Evolutionary conservation across 202 grass and related monocot genomes (phyloP).

Genomic region (Panicum virgatum): DNA sequence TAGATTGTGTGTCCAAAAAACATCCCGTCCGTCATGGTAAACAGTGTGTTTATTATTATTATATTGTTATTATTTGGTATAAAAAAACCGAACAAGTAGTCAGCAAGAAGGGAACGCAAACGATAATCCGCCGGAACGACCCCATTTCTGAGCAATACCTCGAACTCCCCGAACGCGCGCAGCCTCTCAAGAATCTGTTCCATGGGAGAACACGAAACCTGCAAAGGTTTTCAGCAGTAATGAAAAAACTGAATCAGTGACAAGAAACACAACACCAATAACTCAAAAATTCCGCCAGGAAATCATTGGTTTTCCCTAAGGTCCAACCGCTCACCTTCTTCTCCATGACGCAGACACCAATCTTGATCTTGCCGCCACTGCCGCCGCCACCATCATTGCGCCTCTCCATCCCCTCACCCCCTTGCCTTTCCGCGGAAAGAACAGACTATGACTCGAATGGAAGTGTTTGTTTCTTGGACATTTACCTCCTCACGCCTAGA

Average conservation of each 20-base stretch:
- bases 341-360: conserved; percentile 96
- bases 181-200: conserved; percentile 91
- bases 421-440: conserved; percentile 21
- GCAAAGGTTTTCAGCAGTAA: conserved; percentile 23
- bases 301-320: conserved; percentile 11
- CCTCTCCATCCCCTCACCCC: conserved; percentile 38
- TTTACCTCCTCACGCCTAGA: conserved; percentile 20
- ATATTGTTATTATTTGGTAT: not conserved
- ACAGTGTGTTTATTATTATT: not conserved
- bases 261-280: conserved; percentile 29
- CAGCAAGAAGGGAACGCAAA: not conserved
- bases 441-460: conserved; percentile 24
- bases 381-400: conserved; percentile 40
- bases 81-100: not conserved
- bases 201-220: conserved; percentile 88
- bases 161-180: conserved; percentile 84
- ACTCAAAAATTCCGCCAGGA: conserved; percentile 14
- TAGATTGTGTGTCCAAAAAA: not conserved
- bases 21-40: not conserved
- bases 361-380: conserved; percentile 62
- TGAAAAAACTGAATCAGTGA: conserved; percentile 22
- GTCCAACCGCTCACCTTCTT: conserved; percentile 69
- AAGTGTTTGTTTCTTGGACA: conserved; percentile 40
- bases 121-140: not conserved
- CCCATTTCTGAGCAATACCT: conserved; percentile 52